A percentile compares a stretch with the other conserved stretches of the same genome.
These are phyloP conservation scores for Uncinocarpus reesii DNA, from an alignment of 2,329 filamentous ascomycete species.

Conservation along the genomic window DNA sequence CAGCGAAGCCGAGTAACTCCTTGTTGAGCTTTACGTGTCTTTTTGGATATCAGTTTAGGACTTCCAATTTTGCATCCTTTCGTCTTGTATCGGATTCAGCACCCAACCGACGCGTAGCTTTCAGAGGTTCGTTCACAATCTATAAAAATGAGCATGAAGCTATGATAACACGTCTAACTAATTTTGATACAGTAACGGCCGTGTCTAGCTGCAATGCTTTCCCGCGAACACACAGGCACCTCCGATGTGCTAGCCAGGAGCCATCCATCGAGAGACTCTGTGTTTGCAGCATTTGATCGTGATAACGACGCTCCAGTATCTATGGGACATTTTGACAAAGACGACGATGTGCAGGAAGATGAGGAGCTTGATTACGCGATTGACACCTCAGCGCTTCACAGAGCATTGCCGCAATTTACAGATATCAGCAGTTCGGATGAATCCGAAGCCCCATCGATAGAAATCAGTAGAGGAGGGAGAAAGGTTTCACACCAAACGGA, in stretches of 20 bases:
- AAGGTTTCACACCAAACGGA: slow-evolving; percentile 31
- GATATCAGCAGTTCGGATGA: slow-evolving; percentile 32
- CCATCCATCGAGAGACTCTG: slow-evolving; percentile 17
- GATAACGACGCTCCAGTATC: slow-evolving; percentile 36
- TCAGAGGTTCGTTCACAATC: not conserved
- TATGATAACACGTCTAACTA: not conserved
- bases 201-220: not conserved
- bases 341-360: slow-evolving; percentile 16
- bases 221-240: slow-evolving; percentile 16
- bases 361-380: slow-evolving; percentile 37
- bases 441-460: slow-evolving; percentile 45
- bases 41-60: not conserved
- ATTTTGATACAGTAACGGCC: not conserved
- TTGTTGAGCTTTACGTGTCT: not conserved
- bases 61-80: not conserved
- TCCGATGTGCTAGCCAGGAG: slow-evolving; percentile 22
- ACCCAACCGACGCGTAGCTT: not conserved
- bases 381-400: slow-evolving; percentile 38
- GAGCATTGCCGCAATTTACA: slow-evolving; percentile 42
- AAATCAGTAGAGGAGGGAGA: slow-evolving; percentile 45
- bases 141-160: not conserved
- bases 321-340: slow-evolving; percentile 24
- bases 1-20: not conserved
- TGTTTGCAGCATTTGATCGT: slow-evolving; percentile 32
- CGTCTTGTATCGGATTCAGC: not conserved